Evolutionary conservation across 2,329 filamentous ascomycete genomes (phyloP).

Genomic region (Corinectria fuckeliana): DNA sequence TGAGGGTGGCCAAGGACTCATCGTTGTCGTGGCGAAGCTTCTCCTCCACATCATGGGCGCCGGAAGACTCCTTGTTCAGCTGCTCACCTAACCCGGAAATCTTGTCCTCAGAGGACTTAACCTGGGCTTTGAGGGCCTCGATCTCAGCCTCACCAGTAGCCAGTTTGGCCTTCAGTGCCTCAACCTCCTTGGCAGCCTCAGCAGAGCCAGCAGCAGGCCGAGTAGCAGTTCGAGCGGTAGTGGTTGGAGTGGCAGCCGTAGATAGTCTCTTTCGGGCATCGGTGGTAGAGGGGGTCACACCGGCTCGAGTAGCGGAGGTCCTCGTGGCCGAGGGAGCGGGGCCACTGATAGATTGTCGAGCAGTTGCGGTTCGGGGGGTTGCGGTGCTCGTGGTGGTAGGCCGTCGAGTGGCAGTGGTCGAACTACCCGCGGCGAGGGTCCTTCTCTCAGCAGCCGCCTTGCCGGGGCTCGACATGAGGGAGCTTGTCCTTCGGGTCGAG

Average conservation of each 20-base stretch:
- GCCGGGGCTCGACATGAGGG: slow-evolving; percentile 48
- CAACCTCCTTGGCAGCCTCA: slow-evolving; percentile 60
- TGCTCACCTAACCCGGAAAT: slow-evolving; percentile 61
- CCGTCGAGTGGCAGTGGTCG: slow-evolving; percentile 44
- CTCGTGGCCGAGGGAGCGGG: slow-evolving; percentile 43
- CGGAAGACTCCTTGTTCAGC: slow-evolving; percentile 50
- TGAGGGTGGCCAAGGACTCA: slow-evolving; percentile 53
- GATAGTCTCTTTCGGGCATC: slow-evolving; percentile 65
- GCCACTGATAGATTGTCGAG: slow-evolving; percentile 40
- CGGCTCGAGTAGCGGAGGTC: slow-evolving; percentile 46
- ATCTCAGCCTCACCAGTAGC: slow-evolving; percentile 64
- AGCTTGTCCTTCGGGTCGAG: slow-evolving; percentile 52
- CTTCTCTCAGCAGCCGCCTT: slow-evolving; percentile 44
- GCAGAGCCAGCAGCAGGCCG: slow-evolving; percentile 52
- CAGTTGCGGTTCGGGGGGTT: slow-evolving; percentile 45
- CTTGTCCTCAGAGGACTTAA: slow-evolving; percentile 62
- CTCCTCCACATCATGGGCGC: slow-evolving; percentile 47
- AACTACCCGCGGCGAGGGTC: slow-evolving; percentile 42
- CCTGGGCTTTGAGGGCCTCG: slow-evolving; percentile 61
- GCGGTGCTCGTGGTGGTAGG: slow-evolving; percentile 42
- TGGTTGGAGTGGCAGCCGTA: slow-evolving; percentile 49
- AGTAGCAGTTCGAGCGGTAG: slow-evolving; percentile 45
- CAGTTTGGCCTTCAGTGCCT: slow-evolving; percentile 66
- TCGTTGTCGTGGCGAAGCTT: slow-evolving; percentile 52
- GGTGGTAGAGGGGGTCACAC: slow-evolving; percentile 49